Evolutionary conservation across 257 asterid genomes (phyloP), one percentile per base, ranked within the genome.

Genomic region (Avicennia marina): DNA sequence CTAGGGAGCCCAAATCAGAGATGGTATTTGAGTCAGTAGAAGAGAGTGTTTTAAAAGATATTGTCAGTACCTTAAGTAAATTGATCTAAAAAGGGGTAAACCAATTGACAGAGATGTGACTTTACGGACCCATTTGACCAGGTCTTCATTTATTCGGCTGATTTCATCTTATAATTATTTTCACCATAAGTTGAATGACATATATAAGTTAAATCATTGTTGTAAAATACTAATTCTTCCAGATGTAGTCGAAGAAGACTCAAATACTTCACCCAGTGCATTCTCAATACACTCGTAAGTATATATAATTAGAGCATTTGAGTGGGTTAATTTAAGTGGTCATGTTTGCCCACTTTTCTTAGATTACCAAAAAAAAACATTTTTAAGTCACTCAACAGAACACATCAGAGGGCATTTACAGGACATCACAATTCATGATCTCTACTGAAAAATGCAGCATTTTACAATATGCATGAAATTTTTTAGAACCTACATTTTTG

Each of bases 1-100:
- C 25, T 27, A 7, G 33, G 29, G 43, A 24, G 22, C 16, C 5
- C 13, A 34, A 10, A 65, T 38, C 16, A 57, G n/a, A 13, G 33
- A 26, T 11, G 40, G 40, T 34, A 48, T 20, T 15, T 60, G 21
- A n/a, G 13, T 60, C 21, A 25, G 40, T 7, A 48, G 1, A 16
- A 62, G 33, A 11, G 42, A 20, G 24, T 24, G 27, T 18, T 19
- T 45, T 22, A 6, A 59, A 61, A 8, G 0, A 22, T 50, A 34
- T 52, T 15, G 39, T 19, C n/a, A 8, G 22, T 24, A 6, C 2
- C 21, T 4, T 20, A 29, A 56, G 31, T 1, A 46, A 29, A 50
- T 10, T 31, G 48, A 34, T 22, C 53, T 16, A 10, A 65, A 54
- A 49, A 24, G n/a, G 46, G 26, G 52, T 19, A 50, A 49, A 51